Base-by-base conservation (phyloP, 257 asterid species). In the Handroanthus guayacan region DNA sequence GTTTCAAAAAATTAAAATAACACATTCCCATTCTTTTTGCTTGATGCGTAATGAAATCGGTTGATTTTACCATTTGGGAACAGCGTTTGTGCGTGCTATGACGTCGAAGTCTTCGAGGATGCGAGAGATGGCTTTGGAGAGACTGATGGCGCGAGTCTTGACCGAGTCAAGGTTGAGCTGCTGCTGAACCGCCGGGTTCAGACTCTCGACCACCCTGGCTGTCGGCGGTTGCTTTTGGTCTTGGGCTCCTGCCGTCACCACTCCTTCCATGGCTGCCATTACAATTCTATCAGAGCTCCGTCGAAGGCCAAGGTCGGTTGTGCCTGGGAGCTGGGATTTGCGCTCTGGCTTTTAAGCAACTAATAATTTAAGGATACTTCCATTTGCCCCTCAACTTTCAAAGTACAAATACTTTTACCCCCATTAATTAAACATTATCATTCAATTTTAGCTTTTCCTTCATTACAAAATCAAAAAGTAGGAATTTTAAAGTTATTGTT, bases 81-180 rank as follows among this genome's bases (percentile, higher is more conserved):
- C 74, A 73, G 96, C 85, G 81, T 88, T 92, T 48, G 91, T 72
- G 75, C 97, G 94, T 50, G 94, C 85, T 20, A 92, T 85, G 45
- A 84, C 88, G 67, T 92, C 97, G 57, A 87, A 88, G 6, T 95
- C 99, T 69, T 92, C 96, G 56, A 92, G 97, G 81, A 92, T 95
- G 82, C 98, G 98, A 84, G 97, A 82, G 80, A 95, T 92, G 70
- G 99, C 94, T 74, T 92, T 95, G 90, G 70, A 89, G 62, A 95
- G 92, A 79, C 97, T 91, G 83, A 84, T 82, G 13, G 99, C 99
- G 57, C 99, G 94, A 66, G 98, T 95, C 84, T 88, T 95, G n/a
- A 95, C 91, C 5, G 95, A 89, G 51, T 95, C 97, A 56, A 95
- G 97, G 86, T 95, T 95, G 74, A 95, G 95, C 82, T 92, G 98